A percentile compares a stretch with the other conserved stretches of the same genome.
These are phyloP conservation scores for Stagonosporopsis tanaceti DNA, from an alignment of 2,329 filamentous ascomycete species.

Conservation along the genomic window DNA sequence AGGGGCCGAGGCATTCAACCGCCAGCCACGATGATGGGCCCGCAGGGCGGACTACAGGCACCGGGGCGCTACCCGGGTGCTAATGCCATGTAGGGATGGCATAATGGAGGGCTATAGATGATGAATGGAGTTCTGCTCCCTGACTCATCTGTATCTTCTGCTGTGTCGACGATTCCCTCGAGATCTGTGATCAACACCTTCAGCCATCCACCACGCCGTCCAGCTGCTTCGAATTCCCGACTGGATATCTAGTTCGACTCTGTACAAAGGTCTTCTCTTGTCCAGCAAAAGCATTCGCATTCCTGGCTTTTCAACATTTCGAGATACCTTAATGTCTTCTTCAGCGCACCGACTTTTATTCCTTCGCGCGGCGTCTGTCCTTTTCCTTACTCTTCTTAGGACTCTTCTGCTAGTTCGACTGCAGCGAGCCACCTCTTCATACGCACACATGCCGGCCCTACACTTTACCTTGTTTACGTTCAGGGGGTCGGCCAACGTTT, in stretches of 20 bases:
- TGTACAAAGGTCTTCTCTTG: slow-evolving; percentile 13
- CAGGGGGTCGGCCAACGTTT: neutral
- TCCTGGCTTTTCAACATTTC: slow-evolving; percentile 8
- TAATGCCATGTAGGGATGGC: slow-evolving; percentile 39
- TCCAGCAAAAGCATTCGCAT: slow-evolving; percentile 1
- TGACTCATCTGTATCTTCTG: neutral
- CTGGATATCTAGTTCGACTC: neutral
- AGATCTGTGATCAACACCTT: neutral
- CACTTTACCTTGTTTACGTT: neutral
- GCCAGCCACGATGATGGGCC: slow-evolving; percentile 37
- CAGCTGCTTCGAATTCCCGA: neutral
- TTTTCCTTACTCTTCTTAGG: neutral
- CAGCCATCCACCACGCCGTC: neutral
- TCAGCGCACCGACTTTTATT: neutral
- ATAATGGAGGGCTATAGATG: slow-evolving; percentile 1
- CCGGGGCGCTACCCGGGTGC: slow-evolving; percentile 46
- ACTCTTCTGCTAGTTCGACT: neutral
- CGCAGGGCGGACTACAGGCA: slow-evolving; percentile 37
- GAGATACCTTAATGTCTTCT: slow-evolving; percentile 22
- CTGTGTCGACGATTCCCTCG: neutral
- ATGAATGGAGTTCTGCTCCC: neutral
- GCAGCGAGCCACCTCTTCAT: neutral
- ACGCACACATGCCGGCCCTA: slow-evolving; percentile 1
- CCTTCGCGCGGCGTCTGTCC: slow-evolving; percentile 1
- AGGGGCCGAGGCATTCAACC: slow-evolving; percentile 44